Evolutionary conservation across 768 basidiomycete genomes (phyloP).

Genomic region (Kwoniella pini): DNA sequence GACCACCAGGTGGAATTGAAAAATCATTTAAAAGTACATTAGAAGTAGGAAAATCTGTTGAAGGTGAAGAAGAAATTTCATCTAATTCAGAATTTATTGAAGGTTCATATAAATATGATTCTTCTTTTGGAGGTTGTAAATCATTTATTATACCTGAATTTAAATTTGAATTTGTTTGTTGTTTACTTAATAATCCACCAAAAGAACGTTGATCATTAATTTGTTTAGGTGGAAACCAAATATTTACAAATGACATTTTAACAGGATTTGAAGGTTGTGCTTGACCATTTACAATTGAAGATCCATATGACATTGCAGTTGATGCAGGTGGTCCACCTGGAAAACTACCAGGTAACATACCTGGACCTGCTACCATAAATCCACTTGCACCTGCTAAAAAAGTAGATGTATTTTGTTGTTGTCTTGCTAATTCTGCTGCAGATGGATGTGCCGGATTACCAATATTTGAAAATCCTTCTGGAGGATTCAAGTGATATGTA

Average conservation of each 20-base stretch:
- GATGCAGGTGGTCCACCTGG: slow-evolving; percentile 15
- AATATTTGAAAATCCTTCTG: slow-evolving; percentile 35
- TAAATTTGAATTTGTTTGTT: slow-evolving; percentile 2
- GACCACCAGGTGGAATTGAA: no score
- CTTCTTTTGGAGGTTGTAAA: slow-evolving; percentile 8
- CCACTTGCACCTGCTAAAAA: slow-evolving; percentile 39
- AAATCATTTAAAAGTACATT: background rate
- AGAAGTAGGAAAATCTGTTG: slow-evolving; percentile 32
- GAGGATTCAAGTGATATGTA: slow-evolving; percentile 33
- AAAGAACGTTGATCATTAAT: slow-evolving; percentile 27
- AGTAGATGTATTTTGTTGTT: slow-evolving; percentile 12
- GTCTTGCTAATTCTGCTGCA: slow-evolving; percentile 15
- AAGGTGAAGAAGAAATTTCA: slow-evolving; percentile 16
- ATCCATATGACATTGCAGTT: slow-evolving; percentile 38
- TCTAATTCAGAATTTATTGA: slow-evolving; percentile 23
- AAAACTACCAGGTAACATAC: slow-evolving; percentile 19
- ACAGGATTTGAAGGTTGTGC: slow-evolving; percentile 41
- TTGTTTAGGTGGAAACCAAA: slow-evolving; percentile 47
- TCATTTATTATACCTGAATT: background rate
- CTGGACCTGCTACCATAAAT: slow-evolving; percentile 33
- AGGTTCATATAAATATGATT: slow-evolving; percentile 37
- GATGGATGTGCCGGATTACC: slow-evolving; percentile 36
- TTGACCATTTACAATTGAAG: slow-evolving; percentile 45
- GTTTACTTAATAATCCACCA: slow-evolving; percentile 40
- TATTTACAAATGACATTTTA: slow-evolving; percentile 43